Evolutionary conservation across 2,329 filamentous ascomycete genomes (phyloP).

Genomic region (Parasarocladium wereldwijsianum): DNA sequence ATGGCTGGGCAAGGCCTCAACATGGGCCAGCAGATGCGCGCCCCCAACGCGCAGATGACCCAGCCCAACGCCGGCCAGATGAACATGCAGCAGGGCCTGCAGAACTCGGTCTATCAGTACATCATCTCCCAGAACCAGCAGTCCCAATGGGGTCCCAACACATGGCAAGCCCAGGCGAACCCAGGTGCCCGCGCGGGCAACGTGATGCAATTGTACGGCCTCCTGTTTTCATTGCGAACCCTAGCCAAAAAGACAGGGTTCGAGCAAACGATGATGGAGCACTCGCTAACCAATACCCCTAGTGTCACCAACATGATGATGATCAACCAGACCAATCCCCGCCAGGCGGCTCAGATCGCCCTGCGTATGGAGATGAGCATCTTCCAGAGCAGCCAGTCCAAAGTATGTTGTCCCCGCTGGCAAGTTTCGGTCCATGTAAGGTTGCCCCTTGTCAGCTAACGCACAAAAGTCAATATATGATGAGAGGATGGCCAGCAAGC

Average conservation of each 20-base stretch:
- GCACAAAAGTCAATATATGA: conserved; percentile 32
- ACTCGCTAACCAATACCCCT: no score
- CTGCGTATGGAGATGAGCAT: no score
- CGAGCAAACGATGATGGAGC: no score
- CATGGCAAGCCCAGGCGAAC: conserved; percentile 24
- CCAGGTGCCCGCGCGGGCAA: conserved; percentile 27
- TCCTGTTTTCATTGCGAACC: no score
- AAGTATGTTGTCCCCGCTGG: conserved; percentile 20
- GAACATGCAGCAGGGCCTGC: no score
- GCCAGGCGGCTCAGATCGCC: no score
- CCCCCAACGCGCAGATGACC: conserved; percentile 10
- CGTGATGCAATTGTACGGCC: conserved; percentile 26
- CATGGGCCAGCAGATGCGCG: conserved; percentile 27
- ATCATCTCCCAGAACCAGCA: conserved; percentile 19
- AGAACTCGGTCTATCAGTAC: conserved; percentile 24
- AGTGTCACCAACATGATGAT: no score
- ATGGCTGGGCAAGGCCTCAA: conserved; percentile 34
- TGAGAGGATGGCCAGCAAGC: conserved; percentile 27
- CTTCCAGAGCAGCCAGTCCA: no score
- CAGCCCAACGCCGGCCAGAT: no score
- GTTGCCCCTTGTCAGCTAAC: conserved; percentile 8
- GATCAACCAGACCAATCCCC: no score
- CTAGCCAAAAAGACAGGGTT: no score
- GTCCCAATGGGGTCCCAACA: conserved; percentile 14
- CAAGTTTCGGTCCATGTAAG: background rate